A percentile compares a stretch with the other conserved stretches of the same genome.
Conservation (phyloP, 1,284 basidiomycete genomes). For the Sanguinoderma infundibulare region DNA sequence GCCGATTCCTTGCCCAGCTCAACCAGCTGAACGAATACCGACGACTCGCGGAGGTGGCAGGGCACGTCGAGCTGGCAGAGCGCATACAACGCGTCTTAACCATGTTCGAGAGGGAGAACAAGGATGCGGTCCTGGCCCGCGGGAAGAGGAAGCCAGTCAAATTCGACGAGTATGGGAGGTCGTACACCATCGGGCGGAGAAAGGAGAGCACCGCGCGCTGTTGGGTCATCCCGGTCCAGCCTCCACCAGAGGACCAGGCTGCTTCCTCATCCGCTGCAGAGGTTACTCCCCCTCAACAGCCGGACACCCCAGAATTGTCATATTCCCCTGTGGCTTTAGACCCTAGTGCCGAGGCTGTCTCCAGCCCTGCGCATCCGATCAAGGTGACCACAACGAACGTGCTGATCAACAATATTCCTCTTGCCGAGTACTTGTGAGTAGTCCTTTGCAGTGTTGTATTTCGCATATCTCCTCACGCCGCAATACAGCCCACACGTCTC, state of each 20-base stretch:
- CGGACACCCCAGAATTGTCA: constrained; percentile 10
- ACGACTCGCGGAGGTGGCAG: constrained; percentile 69
- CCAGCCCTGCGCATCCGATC: constrained; percentile 20
- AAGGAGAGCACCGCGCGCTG: constrained; percentile 90
- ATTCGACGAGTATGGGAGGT: constrained; percentile 77
- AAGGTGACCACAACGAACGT: constrained; percentile 45
- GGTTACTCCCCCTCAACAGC: background rate
- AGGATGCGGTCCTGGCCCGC: constrained; percentile 56
- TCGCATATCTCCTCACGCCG: background rate
- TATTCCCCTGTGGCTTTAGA: constrained; percentile 12
- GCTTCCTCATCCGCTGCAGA: constrained; percentile 1
- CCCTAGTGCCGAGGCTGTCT: constrained; percentile 17
- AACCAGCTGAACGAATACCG: constrained; percentile 77
- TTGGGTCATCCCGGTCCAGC: constrained; percentile 87
- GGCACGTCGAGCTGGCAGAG: constrained; percentile 59
- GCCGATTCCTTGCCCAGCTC: constrained; percentile 67
- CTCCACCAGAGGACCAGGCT: constrained; percentile 23
- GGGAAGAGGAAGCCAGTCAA: constrained; percentile 59
- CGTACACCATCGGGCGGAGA: constrained; percentile 83
- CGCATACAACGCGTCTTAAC: constrained; percentile 59
- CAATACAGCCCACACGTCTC: constrained; percentile 51
- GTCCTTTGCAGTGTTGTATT: background rate
- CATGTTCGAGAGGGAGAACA: constrained; percentile 68
- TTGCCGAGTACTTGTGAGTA: constrained; percentile 76
- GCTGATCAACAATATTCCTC: constrained; percentile 84